Conservation (phyloP, 176 grass and related monocot genomes). For the Oryza nivara region DNA sequence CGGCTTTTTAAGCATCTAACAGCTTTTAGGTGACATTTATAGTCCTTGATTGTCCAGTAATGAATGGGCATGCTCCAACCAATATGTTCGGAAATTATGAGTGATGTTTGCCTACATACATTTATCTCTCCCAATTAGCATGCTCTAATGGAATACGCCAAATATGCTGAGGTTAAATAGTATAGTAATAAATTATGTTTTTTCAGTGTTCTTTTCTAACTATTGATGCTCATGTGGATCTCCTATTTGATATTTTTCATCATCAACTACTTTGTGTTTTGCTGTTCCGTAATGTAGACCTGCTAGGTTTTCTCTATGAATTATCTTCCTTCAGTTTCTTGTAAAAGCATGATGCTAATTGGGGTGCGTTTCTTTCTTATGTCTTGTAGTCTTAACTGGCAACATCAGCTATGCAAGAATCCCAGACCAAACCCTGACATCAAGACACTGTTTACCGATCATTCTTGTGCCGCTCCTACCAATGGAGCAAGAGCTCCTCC, state of each 20-base stretch:
- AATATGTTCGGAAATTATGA: background rate
- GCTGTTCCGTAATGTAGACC: slow-evolving; percentile 25
- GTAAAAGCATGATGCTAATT: slow-evolving; percentile 30
- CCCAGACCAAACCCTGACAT: slow-evolving; percentile 97
- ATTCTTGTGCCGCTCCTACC: slow-evolving; percentile 87
- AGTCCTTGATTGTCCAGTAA: background rate
- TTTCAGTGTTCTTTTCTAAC: background rate
- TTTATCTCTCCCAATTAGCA: background rate
- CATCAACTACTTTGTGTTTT: slow-evolving; percentile 28
- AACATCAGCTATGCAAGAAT: slow-evolving; percentile 99
- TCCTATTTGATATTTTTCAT: background rate
- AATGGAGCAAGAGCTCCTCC: slow-evolving; percentile 87
- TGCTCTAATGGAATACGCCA: background rate
- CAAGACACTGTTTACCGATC: slow-evolving; percentile 98
- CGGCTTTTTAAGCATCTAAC: background rate
- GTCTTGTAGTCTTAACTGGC: slow-evolving; percentile 88
- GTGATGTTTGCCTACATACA: background rate
- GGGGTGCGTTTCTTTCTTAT: slow-evolving; percentile 20
- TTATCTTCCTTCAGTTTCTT: slow-evolving; percentile 25
- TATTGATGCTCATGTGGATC: background rate
- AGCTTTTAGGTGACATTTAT: slow-evolving; percentile 10
- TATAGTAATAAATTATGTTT: background rate
- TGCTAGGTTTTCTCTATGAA: background rate
- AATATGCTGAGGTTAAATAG: background rate
- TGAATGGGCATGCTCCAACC: background rate